Base-by-base conservation (phyloP, 371 early-diverging fungal genomes). In the Mucor indicus region DNA sequence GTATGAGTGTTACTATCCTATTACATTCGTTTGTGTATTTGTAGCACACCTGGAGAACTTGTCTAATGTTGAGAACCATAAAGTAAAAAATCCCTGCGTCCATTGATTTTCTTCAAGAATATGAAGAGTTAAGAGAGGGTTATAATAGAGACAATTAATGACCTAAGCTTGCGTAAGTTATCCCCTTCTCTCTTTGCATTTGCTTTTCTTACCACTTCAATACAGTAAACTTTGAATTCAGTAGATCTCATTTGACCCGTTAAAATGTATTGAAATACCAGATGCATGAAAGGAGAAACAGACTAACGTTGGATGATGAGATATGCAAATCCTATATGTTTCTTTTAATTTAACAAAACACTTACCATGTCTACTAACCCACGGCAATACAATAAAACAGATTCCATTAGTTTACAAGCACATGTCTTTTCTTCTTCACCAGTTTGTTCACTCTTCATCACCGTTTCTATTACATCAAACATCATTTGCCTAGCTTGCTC, bases 131-230 rank as follows among this genome's bases (percentile, higher is more conserved):
- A 83, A 60, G 1, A 64, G 52, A 1, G 94, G 88, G 56, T 91
- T 92, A 74, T 95, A 93, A 62, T 87, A 87, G 27, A 95, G 37
- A 33, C 84, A 80, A 57, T 91, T 90, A 64, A 95, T 73, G 24
- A 92, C 78, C 47, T 83, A 58, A 48, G 72, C 30, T 29, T 29
- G 30, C 12, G 30, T 8, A 8, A 29, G 30, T 21, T 21, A 72
- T 50, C 5, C 48, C 38, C 66, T n/a, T n/a, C n/a, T n/a, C n/a
- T n/a, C n/a, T n/a, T n/a, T n/a, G n/a, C n/a, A n/a, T n/a, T n/a
- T n/a, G n/a, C n/a, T n/a, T n/a, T n/a, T 62, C 65, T 55, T 59
- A 71, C 78, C 9, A 85, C 64, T 69, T 87, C 87, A 25, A 84
- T 53, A 35, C 79, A 64, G 47, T 83, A 64, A 11, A 87, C 77